Conservation (phyloP, 2,329 filamentous ascomycete species). For the Monosporascus sp. region DNA sequence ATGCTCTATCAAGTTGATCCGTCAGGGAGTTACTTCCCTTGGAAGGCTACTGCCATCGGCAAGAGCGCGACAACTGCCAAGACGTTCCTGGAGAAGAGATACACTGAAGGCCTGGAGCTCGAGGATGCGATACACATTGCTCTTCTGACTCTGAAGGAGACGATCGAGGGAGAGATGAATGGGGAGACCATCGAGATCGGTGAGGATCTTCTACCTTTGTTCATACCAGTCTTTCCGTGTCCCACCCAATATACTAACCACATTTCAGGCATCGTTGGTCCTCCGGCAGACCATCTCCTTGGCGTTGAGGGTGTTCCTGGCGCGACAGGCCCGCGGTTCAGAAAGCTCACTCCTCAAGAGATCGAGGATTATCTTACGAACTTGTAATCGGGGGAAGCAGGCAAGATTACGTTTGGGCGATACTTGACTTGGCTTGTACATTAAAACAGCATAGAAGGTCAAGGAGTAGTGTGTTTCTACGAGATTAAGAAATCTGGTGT, state of each 20-base stretch:
- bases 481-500: constrained; percentile 16
- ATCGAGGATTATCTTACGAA: constrained; percentile 99
- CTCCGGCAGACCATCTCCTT: constrained; percentile 86
- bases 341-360: constrained; percentile 93
- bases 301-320: constrained; percentile 87
- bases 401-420: constrained; percentile 19
- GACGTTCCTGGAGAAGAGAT: constrained; percentile 98
- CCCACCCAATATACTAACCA: constrained; percentile 23
- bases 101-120: constrained; percentile 92
- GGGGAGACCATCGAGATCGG: constrained; percentile 98
- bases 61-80: constrained; percentile 98
- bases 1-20: constrained; percentile 99
- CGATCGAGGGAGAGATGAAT: constrained; percentile 99
- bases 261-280: constrained; percentile 80
- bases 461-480: constrained; percentile 25
- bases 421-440: constrained; percentile 37
- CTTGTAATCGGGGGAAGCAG: constrained; percentile 55
- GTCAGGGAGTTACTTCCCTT: constrained; percentile 97
- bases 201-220: constrained; percentile 36
- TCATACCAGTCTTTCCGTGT: background rate
- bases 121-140: constrained; percentile 99
- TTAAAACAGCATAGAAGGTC: constrained; percentile 41
- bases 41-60: constrained; percentile 98
- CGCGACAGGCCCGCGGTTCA: constrained; percentile 79
- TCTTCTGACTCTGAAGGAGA: constrained; percentile 94